phyloP scores from a whole-genome alignment of 495 filamentous ascomycete genomes.

The Aspergillus coremiiformis region DNA sequence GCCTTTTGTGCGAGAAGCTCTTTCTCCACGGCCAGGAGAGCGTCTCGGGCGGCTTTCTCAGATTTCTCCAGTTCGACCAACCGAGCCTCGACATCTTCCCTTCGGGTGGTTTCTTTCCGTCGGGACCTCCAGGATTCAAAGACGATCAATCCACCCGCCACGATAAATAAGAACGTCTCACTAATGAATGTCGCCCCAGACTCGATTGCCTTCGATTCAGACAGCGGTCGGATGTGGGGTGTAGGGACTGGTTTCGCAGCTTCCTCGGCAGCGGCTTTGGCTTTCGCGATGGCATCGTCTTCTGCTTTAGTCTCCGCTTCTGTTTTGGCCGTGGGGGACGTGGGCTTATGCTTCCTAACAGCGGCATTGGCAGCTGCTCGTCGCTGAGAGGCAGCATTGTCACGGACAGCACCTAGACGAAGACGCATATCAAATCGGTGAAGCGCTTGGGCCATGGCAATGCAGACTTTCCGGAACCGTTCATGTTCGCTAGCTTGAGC shows the following conservation, averaged over 20 bases:
- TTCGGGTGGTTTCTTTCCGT: slow-evolving; percentile 66
- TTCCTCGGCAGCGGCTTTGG: slow-evolving; percentile 44
- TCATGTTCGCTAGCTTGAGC: slow-evolving; percentile 91
- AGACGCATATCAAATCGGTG: slow-evolving; percentile 93
- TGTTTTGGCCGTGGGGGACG: slow-evolving; percentile 72
- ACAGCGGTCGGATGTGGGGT: slow-evolving; percentile 65
- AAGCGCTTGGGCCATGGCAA: slow-evolving; percentile 73
- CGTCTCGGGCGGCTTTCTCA: slow-evolving; percentile 48
- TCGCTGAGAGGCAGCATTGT: slow-evolving; percentile 54
- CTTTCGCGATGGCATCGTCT: slow-evolving; percentile 43
- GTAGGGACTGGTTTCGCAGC: slow-evolving; percentile 34
- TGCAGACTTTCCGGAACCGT: slow-evolving; percentile 67
- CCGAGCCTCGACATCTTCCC: slow-evolving; percentile 66
- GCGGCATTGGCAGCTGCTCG: slow-evolving; percentile 44
- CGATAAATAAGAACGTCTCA: slow-evolving; percentile 79
- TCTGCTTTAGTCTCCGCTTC: slow-evolving; percentile 63
- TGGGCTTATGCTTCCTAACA: slow-evolving; percentile 53
- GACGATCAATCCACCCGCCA: slow-evolving; percentile 70
- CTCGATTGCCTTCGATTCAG: slow-evolving; percentile 91
- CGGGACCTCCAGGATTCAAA: slow-evolving; percentile 72
- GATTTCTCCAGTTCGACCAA: slow-evolving; percentile 59
- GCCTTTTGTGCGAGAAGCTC: slow-evolving; percentile 53
- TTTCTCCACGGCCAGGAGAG: slow-evolving; percentile 61
- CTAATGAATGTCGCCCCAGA: slow-evolving; percentile 91
- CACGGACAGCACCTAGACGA: slow-evolving; percentile 75